Conservation (phyloP, 352 stramenopile genomes). For the Globisporangium nodosum region DNA sequence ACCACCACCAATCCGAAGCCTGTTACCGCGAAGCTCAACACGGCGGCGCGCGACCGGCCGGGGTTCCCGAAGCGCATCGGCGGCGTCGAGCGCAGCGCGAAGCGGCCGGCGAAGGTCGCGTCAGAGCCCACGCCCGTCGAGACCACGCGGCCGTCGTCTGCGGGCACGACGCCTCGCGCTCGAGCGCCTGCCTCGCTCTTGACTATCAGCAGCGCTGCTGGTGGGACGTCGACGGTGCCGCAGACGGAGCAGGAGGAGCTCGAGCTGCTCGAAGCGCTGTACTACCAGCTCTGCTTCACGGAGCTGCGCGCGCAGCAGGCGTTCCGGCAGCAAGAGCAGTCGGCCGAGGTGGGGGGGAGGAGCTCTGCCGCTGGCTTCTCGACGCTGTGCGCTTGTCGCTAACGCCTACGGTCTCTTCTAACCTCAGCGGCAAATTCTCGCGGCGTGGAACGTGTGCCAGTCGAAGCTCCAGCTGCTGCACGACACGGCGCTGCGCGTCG, state of each 20-base stretch:
- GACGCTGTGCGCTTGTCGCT: too few relatives aligned
- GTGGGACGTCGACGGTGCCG: neutral
- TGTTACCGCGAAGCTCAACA: neutral
- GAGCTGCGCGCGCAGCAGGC: conserved; percentile 30
- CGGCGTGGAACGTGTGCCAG: conserved; percentile 33
- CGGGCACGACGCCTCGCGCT: neutral
- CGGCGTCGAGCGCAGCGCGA: conserved; percentile 8
- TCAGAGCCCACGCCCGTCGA: conserved; percentile 3
- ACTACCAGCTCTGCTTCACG: conserved; percentile 44
- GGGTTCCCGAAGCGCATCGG: conserved; percentile 15
- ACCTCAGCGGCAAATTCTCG: conserved; percentile 36
- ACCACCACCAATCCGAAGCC: neutral
- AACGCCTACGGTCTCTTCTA: neutral
- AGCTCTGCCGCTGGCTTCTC: neutral
- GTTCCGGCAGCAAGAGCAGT: conserved; percentile 41
- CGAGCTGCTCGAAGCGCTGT: conserved; percentile 41
- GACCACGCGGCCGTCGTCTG: conserved; percentile 2
- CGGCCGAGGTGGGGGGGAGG: conserved; percentile 24
- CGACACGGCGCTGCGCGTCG: conserved; percentile 30
- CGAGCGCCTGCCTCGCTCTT: neutral
- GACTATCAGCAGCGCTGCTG: neutral
- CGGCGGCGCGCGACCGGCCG: conserved; percentile 9
- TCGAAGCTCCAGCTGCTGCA: conserved; percentile 47
- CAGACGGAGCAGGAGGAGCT: conserved; percentile 28
- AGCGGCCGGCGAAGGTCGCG: conserved; percentile 13